Evolutionary conservation across 179 eudicot species (phyloP).

Genomic region (Carnegiea gigantea): DNA sequence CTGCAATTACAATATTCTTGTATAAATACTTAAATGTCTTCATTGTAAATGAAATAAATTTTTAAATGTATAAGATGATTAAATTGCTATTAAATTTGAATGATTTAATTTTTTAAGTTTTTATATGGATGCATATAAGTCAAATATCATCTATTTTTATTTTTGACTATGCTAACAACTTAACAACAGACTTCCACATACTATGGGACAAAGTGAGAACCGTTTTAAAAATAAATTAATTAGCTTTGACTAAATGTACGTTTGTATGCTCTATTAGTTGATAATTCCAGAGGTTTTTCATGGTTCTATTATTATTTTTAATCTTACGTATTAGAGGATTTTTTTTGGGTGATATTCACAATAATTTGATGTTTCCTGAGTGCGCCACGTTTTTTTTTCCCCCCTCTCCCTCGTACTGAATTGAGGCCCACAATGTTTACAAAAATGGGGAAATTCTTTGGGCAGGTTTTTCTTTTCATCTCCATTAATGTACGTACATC

Average conservation of each 20-base stretch:
- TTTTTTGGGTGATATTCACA: not conserved
- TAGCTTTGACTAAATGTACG: not conserved
- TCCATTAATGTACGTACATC: not conserved
- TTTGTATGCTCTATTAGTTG: too few species aligned
- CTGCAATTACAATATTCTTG: too few species aligned
- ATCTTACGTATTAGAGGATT: too few species aligned
- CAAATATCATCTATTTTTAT: not conserved
- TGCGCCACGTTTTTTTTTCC: not conserved
- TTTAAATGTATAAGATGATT: too few species aligned
- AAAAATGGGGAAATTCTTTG: not conserved
- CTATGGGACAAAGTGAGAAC: not conserved
- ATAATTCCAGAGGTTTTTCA: too few species aligned
- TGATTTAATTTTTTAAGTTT: not conserved
- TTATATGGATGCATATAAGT: not conserved
- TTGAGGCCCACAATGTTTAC: not conserved
- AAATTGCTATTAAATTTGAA: too few species aligned
- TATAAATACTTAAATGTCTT: too few species aligned
- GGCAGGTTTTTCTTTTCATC: not conserved
- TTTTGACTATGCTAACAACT: conserved; percentile 1
- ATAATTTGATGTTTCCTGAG: not conserved
- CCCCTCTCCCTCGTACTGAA: not conserved
- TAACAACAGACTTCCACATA: not conserved
- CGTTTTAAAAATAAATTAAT: too few species aligned
- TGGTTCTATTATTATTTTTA: too few species aligned
- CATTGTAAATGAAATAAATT: too few species aligned